Conservation (phyloP, 164 flowering plant genomes). For the Sedum album region DNA sequence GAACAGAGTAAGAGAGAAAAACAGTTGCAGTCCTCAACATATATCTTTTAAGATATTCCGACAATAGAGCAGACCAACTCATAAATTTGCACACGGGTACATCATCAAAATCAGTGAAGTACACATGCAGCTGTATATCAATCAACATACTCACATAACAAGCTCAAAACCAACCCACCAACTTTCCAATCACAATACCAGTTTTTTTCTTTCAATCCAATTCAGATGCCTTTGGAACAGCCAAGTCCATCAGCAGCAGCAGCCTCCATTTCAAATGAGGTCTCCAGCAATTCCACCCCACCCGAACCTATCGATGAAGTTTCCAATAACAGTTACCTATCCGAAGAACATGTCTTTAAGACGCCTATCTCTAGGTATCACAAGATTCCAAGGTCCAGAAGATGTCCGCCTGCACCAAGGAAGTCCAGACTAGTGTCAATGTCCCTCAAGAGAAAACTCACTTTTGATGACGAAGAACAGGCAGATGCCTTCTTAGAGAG, state of each 20-base stretch:
- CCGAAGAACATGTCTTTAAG: neutral
- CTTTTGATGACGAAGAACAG: slow-evolving; percentile 6
- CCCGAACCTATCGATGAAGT: neutral
- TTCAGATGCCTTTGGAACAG: neutral
- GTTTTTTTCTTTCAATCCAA: no score
- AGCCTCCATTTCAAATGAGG: neutral
- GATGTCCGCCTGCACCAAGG: slow-evolving; percentile 15
- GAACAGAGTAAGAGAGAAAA: no score
- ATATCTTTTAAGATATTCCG: no score
- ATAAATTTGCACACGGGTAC: no score
- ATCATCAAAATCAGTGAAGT: no score
- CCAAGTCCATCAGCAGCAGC: neutral
- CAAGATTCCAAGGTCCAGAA: slow-evolving; percentile 9
- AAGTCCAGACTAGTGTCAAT: neutral
- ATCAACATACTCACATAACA: no score
- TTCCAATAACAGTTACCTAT: neutral
- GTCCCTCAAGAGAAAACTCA: slow-evolving; percentile 7
- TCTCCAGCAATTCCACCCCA: neutral
- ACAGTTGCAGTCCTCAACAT: no score
- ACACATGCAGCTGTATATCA: no score
- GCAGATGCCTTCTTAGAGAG: slow-evolving; percentile 6
- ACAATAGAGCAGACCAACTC: no score
- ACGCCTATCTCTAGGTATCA: slow-evolving; percentile 11
- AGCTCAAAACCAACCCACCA: no score
- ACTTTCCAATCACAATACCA: no score